Base-by-base conservation (phyloP, 129 eudicot species). In the Oenanthe sinensis region DNA sequence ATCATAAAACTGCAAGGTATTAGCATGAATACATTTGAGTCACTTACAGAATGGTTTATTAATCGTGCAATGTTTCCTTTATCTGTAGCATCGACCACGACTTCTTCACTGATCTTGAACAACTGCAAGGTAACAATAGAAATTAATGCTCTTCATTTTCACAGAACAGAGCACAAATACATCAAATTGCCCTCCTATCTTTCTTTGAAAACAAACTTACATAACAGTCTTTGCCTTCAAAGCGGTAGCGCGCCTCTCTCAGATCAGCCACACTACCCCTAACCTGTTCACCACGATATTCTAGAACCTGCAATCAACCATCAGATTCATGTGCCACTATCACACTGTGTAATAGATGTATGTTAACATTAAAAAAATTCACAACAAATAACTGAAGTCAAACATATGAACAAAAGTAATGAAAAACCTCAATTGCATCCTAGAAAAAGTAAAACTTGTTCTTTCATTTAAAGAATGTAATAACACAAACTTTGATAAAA, bases 281-380 rank as follows among this genome's bases (percentile, higher is more conserved):
- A 46, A 95, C 99, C 70, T 92, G 97, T 80, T 95, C 99, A 63
- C 99, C 99, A 19, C 99, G 96, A 81, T 95, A 95, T 83, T 95
- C 99, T 67, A 95, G 85, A 87, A 95, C 99, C 99, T 95, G 83
- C 48, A 52, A 33, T 80, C 67, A 75, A 76, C 42, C 24, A 77
- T 30, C 65, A 75, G 19, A 62, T 46, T 43, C 75, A 74, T 45
- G 46, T 58, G 74, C 33, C 74, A 73, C 83, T 17, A 80, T 58
- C 74, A 42, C 74, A 58, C 63, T 5, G 74, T 71, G 73, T 40
- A 17, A 55, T 39, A 19, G 16, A 24, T 40, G 12, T 36, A 36
- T 15, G 22, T 76, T 60, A 13, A 43, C 68, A 20, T 17, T 20
- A 20, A 44, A 48, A 71, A 42, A 58, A 68, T 67, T 46, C 33